Conservation (phyloP, 495 filamentous ascomycete species). For the Aspergillus nanangensis region DNA sequence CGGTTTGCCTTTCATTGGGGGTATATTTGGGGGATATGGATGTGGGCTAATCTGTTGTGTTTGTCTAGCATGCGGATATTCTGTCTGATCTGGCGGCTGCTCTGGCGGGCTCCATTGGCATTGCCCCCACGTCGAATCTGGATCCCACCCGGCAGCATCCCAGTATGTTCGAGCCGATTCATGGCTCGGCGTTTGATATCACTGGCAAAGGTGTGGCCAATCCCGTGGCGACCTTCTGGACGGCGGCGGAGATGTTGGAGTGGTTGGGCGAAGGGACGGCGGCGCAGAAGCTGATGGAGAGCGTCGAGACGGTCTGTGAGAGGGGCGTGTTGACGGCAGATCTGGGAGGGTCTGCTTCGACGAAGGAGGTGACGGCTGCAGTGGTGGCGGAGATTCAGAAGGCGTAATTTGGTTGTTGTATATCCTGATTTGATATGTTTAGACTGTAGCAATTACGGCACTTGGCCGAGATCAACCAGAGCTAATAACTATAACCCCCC, state of each 20-base stretch:
- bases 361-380: conserved; percentile 57
- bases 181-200: conserved; percentile 68
- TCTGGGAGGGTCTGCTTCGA: conserved; percentile 51
- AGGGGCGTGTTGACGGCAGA: conserved; percentile 55
- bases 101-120: conserved; percentile 52
- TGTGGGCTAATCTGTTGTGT: not conserved
- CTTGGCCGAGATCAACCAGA: too few relatives aligned
- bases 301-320: conserved; percentile 58
- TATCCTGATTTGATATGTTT: not conserved
- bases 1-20: not conserved
- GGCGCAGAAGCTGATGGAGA: conserved; percentile 49
- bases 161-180: conserved; percentile 66
- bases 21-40: not conserved
- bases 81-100: conserved; percentile 55
- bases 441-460: too few relatives aligned
- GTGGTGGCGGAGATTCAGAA: conserved; percentile 54
- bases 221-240: conserved; percentile 68
- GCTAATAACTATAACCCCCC: too few relatives aligned
- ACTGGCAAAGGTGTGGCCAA: conserved; percentile 69
- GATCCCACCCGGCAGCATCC: conserved; percentile 58
- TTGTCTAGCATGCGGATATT: conserved; percentile 48
- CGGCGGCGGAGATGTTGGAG: conserved; percentile 61
- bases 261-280: conserved; percentile 59
- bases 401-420: not conserved
- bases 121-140: conserved; percentile 59